phyloP scores from a whole-genome alignment of 441 rosid genomes.

The Lepidium campestre region DNA sequence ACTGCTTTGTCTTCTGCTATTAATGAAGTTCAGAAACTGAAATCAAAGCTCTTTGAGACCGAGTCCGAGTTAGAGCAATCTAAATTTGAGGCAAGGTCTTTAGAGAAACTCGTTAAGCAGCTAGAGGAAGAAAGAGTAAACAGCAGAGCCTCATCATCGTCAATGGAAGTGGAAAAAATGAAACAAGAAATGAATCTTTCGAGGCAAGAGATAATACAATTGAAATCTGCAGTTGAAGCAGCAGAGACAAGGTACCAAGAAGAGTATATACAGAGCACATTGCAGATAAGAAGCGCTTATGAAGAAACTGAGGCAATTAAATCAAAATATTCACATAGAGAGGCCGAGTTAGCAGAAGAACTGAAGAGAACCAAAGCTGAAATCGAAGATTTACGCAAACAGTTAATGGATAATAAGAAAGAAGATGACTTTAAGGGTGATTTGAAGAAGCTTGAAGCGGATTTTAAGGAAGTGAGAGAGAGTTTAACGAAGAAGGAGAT shows the following conservation, averaged over 20 bases:
- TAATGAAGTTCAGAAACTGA: conserved; percentile 84
- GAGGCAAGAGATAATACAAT: conserved; percentile 45
- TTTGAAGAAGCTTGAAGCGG: conserved; percentile 46
- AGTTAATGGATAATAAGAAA: conserved; percentile 22
- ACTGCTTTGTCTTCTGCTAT: conserved; percentile 70
- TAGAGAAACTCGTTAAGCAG: conserved; percentile 58
- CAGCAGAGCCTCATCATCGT: conserved; percentile 42
- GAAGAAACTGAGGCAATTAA: conserved; percentile 60
- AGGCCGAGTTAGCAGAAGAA: conserved; percentile 37
- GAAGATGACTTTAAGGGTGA: conserved; percentile 36
- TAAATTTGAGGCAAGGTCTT: conserved; percentile 38
- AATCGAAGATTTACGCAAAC: conserved; percentile 37
- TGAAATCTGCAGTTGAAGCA: conserved; percentile 59
- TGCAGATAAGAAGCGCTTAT: conserved; percentile 77
- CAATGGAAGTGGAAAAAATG: conserved; percentile 26
- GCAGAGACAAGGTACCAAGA: conserved; percentile 77
- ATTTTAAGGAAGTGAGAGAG: conserved; percentile 48
- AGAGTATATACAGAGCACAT: conserved; percentile 73
- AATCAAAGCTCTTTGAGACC: conserved; percentile 59
- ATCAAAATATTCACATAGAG: conserved; percentile 38
- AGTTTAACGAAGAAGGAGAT: conserved; percentile 42
- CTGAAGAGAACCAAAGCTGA: conserved; percentile 33
- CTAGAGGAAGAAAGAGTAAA: conserved; percentile 41
- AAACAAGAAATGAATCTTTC: conserved; percentile 38
- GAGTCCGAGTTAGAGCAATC: conserved; percentile 79